Evolutionary conservation across 73 alveolate genomes (phyloP).

Genomic region (Paramecium octaurelia): DNA sequence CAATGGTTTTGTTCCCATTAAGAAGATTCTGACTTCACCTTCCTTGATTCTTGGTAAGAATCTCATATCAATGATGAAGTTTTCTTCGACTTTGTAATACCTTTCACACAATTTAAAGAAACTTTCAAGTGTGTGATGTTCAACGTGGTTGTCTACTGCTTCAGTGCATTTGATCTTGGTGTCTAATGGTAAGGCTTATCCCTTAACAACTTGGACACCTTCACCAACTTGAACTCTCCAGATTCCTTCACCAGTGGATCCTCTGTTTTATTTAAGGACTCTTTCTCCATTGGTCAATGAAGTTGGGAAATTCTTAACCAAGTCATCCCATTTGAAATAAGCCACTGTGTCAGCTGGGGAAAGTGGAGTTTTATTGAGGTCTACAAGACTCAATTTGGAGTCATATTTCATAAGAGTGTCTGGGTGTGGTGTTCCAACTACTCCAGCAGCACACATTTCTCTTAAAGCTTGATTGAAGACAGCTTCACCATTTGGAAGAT

Average conservation of each 20-base stretch:
- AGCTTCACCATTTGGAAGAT: constrained; percentile 42
- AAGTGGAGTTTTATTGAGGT: constrained; percentile 23
- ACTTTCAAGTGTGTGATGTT: constrained; percentile 20
- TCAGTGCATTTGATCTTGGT: constrained; percentile 34
- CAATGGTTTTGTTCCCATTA: constrained; percentile 20
- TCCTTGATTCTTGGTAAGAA: constrained; percentile 37
- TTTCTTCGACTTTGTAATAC: not conserved
- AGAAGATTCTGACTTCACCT: constrained; percentile 46
- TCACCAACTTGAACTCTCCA: constrained; percentile 35
- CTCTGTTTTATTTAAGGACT: constrained; percentile 33
- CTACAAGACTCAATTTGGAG: not conserved
- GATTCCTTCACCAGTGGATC: constrained; percentile 35
- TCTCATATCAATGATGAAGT: constrained; percentile 20
- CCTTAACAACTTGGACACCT: not conserved
- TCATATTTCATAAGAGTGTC: constrained; percentile 34
- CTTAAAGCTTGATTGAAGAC: not conserved
- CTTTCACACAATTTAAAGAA: constrained; percentile 37
- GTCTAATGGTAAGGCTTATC: constrained; percentile 12
- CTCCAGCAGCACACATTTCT: constrained; percentile 31
- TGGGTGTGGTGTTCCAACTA: constrained; percentile 46
- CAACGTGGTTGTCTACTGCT: constrained; percentile 40
- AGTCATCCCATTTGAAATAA: not conserved
- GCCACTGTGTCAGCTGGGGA: constrained; percentile 27
- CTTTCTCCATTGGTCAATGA: constrained; percentile 22
- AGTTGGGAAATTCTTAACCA: not conserved